Conservation (phyloP, 805 yeast species). For the Pichia eremophila region DNA sequence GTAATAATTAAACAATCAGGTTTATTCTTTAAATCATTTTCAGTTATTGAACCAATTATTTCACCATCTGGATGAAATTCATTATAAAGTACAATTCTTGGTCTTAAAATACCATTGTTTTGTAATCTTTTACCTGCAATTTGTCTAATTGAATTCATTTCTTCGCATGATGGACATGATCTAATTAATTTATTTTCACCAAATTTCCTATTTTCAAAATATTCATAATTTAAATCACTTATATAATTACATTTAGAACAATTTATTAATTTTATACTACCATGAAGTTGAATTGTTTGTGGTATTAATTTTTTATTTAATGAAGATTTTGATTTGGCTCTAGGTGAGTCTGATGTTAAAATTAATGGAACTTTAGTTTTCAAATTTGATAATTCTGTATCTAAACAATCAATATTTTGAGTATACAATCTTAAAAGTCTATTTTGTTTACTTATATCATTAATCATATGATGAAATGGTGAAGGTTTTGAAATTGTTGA, state of each 20-base stretch:
- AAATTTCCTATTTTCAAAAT: conserved; percentile 28
- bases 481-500: conserved; percentile 58
- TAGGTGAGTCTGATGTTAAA: too few relatives aligned
- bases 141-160: conserved; percentile 43
- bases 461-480: conserved; percentile 58
- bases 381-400: conserved; percentile 43
- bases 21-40: conserved; percentile 48
- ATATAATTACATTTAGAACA: conserved; percentile 70
- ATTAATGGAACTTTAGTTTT: conserved; percentile 42
- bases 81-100: conserved; percentile 61
- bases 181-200: conserved; percentile 30
- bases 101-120: conserved; percentile 54
- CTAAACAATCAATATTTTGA: conserved; percentile 82
- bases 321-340: too few relatives aligned
- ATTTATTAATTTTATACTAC: conserved; percentile 60
- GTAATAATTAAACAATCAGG: conserved; percentile 77
- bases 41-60: conserved; percentile 67
- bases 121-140: conserved; percentile 58
- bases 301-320: conserved; percentile 28
- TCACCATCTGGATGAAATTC: conserved; percentile 85
- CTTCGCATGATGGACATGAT: conserved; percentile 57
- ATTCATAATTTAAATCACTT: conserved; percentile 40
- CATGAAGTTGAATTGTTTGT: conserved; percentile 73
- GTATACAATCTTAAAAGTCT: conserved; percentile 70
- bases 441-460: conserved; percentile 49